phyloP scores from a whole-genome alignment of 805 yeast species.

The Yamadazyma tumulicola region DNA sequence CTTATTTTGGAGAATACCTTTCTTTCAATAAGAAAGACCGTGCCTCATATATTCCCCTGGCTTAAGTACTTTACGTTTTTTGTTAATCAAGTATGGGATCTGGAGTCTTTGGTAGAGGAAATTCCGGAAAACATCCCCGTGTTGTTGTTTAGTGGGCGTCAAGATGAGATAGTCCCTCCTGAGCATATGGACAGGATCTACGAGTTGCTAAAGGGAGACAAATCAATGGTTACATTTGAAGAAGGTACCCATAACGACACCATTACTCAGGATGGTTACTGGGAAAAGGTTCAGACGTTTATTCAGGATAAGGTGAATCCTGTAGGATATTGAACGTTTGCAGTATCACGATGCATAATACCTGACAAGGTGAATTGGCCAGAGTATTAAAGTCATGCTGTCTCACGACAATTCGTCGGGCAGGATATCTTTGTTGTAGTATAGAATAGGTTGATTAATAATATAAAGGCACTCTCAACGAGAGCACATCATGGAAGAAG shows the following conservation, averaged over 20 bases:
- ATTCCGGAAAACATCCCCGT: constrained; percentile 59
- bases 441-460: not conserved
- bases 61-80: constrained; percentile 52
- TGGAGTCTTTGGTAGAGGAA: constrained; percentile 54
- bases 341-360: too few relatives aligned
- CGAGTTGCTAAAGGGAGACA: constrained; percentile 50
- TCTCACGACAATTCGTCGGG: too few relatives aligned
- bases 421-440: too few relatives aligned
- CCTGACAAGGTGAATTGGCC: too few relatives aligned
- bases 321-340: constrained; percentile 29
- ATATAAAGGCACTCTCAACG: too few relatives aligned
- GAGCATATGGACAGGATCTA: constrained; percentile 65
- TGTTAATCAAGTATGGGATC: constrained; percentile 82
- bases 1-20: constrained; percentile 86
- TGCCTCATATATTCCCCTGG: constrained; percentile 70
- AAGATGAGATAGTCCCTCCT: constrained; percentile 93
- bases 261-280: constrained; percentile 67
- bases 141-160: constrained; percentile 65
- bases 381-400: too few relatives aligned
- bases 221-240: constrained; percentile 52
- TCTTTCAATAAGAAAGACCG: constrained; percentile 65
- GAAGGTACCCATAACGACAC: constrained; percentile 83
- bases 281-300: constrained; percentile 65
- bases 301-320: constrained; percentile 43
- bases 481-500: too few relatives aligned